Evolutionary conservation across 306 rosid genomes (phyloP).

Genomic region (Lablab purpureus): DNA sequence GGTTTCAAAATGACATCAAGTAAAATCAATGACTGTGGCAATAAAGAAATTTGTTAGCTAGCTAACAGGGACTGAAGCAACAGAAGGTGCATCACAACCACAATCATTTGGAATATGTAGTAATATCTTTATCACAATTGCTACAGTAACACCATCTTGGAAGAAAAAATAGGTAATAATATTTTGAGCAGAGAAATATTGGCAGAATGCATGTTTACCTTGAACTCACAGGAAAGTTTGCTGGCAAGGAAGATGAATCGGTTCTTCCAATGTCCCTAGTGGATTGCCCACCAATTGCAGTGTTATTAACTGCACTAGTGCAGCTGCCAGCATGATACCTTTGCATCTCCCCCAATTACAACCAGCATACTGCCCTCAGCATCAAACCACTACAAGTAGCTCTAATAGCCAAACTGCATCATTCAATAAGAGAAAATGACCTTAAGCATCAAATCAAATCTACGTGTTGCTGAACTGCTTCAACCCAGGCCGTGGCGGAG

Average conservation of each 20-base stretch:
- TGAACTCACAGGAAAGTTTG: conserved; percentile 69
- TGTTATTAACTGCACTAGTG: conserved; percentile 95
- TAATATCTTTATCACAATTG: neutral
- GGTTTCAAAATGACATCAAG: conserved; percentile 5
- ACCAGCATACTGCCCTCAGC: conserved; percentile 94
- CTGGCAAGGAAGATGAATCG: conserved; percentile 80
- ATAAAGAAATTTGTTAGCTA: neutral
- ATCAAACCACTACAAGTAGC: conserved; percentile 64
- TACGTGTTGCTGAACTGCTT: no score
- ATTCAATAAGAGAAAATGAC: conserved; percentile 20
- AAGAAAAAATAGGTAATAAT: neutral
- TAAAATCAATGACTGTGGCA: conserved; percentile 1
- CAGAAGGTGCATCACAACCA: conserved; percentile 18
- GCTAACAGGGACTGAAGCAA: conserved; percentile 7
- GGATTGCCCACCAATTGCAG: conserved; percentile 76
- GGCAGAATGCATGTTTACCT: conserved; percentile 59
- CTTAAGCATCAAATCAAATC: conserved; percentile 9
- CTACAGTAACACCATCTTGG: conserved; percentile 2
- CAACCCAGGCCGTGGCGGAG: no score
- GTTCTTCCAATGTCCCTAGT: conserved; percentile 83
- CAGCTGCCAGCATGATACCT: conserved; percentile 86
- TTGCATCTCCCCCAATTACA: conserved; percentile 88
- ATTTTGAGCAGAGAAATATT: neutral
- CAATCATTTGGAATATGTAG: conserved; percentile 7
- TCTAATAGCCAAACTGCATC: conserved; percentile 52